These are phyloP conservation scores for Trichoderma sp. DNA, from an alignment of 2,329 filamentous ascomycete species.

Conservation along the genomic window DNA sequence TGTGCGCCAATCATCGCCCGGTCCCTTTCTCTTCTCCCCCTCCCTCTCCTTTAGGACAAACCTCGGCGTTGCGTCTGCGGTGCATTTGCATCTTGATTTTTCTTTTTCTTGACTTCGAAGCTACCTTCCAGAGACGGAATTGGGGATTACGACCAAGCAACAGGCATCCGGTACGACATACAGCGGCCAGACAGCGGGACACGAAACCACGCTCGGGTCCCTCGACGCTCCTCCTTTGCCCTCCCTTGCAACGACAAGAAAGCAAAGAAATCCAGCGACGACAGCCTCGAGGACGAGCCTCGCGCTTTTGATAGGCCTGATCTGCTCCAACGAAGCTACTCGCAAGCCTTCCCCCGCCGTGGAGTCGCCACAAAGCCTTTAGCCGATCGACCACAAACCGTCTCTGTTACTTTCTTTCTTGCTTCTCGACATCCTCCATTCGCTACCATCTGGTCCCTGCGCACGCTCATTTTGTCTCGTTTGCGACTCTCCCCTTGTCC, in stretches of 20 bases:
- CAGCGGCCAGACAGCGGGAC: neutral
- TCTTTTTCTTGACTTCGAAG: neutral
- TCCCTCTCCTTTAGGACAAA: neutral
- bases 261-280: neutral
- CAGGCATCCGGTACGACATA: slow-evolving; percentile 8
- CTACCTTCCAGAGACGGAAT: slow-evolving; percentile 11
- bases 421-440: neutral
- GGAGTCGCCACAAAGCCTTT: slow-evolving; percentile 8
- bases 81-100: slow-evolving; percentile 20
- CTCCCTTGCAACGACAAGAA: slow-evolving; percentile 10
- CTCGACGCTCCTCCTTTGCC: neutral
- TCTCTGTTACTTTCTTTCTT: neutral
- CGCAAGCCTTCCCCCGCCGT: slow-evolving; percentile 12
- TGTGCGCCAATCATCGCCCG: neutral
- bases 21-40: neutral
- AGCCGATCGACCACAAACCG: neutral
- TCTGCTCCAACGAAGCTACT: slow-evolving; percentile 10
- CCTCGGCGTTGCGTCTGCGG: slow-evolving; percentile 18
- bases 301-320: slow-evolving; percentile 12
- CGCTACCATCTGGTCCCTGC: slow-evolving; percentile 5
- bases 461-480: slow-evolving; percentile 21
- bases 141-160: neutral
- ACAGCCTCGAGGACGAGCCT: slow-evolving; percentile 4
- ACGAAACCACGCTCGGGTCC: neutral
- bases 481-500: slow-evolving; percentile 12